These are phyloP conservation scores for Eragrostis nindensis DNA, from an alignment of 176 grass and related monocot genomes.

Conservation along the genomic window DNA sequence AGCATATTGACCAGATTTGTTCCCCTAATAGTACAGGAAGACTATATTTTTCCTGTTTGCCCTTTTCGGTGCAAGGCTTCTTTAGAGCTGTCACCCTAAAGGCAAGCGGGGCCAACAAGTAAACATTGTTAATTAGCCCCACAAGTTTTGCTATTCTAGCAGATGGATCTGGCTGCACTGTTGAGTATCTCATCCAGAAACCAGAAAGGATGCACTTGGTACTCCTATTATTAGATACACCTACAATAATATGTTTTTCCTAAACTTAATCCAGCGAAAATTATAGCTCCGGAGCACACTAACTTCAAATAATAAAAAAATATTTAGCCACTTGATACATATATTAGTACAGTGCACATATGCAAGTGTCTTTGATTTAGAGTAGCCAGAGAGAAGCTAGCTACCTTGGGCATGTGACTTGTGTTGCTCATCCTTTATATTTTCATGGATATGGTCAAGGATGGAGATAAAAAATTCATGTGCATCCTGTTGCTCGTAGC, in stretches of 20 bases:
- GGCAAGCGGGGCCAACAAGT: conserved; percentile 8
- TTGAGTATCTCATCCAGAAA: not conserved
- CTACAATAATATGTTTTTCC: not conserved
- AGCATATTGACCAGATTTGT: not conserved
- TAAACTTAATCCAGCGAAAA: conserved; percentile 16
- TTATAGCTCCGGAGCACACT: not conserved
- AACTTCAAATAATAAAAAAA: not conserved
- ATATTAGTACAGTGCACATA: conserved; percentile 36
- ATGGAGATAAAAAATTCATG: conserved; percentile 99
- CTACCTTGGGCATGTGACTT: conserved; percentile 72
- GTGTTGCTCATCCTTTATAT: conserved; percentile 71
- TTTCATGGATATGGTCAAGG: conserved; percentile 98
- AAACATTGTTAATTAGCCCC: not conserved
- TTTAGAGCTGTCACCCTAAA: not conserved
- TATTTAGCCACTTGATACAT: not conserved
- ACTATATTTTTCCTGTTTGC: not conserved
- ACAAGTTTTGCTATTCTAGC: not conserved
- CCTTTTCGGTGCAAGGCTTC: not conserved
- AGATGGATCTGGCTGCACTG: not conserved
- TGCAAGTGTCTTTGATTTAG: conserved; percentile 21
- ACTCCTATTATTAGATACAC: not conserved
- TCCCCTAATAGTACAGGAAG: conserved; percentile 8
- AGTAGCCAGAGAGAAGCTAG: conserved; percentile 37
- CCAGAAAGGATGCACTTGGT: conserved; percentile 7
- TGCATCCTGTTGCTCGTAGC: conserved; percentile 95